phyloP scores from a whole-genome alignment of 257 asterid genomes.

The Nicotiana tomentosiformis region DNA sequence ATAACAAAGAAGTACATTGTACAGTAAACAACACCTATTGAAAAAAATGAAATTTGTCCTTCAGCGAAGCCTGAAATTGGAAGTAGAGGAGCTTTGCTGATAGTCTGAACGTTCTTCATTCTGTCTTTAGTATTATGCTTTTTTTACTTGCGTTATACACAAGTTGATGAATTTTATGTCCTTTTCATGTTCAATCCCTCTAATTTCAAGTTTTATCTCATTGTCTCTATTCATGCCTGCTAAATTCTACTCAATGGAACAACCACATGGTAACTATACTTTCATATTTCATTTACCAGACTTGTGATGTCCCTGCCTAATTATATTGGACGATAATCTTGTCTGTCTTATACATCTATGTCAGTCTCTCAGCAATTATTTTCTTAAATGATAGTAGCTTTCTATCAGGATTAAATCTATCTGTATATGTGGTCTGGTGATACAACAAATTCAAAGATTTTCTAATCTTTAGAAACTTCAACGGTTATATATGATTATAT shows the following conservation, averaged over 20 bases:
- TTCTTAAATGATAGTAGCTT: neutral
- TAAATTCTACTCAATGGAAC: neutral
- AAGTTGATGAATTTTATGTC: neutral
- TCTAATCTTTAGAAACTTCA: neutral
- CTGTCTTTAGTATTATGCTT: neutral
- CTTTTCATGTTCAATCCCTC: neutral
- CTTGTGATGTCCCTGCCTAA: neutral
- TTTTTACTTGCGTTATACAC: neutral
- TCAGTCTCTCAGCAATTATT: neutral
- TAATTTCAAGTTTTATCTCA: neutral
- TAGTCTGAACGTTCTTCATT: neutral
- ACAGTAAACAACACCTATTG: neutral
- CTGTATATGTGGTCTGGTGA: neutral
- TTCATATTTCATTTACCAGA: conserved; percentile 1
- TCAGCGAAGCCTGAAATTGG: neutral
- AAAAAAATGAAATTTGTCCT: neutral
- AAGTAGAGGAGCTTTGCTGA: neutral
- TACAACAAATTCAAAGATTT: neutral
- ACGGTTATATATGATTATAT: neutral
- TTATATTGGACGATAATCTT: neutral
- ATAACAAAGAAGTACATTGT: neutral
- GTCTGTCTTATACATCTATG: neutral
- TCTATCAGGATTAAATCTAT: neutral
- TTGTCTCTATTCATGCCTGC: neutral
- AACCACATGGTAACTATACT: neutral